phyloP scores from a whole-genome alignment of 108 stramenopile species.

The Chaetoceros tenuissimus region DNA sequence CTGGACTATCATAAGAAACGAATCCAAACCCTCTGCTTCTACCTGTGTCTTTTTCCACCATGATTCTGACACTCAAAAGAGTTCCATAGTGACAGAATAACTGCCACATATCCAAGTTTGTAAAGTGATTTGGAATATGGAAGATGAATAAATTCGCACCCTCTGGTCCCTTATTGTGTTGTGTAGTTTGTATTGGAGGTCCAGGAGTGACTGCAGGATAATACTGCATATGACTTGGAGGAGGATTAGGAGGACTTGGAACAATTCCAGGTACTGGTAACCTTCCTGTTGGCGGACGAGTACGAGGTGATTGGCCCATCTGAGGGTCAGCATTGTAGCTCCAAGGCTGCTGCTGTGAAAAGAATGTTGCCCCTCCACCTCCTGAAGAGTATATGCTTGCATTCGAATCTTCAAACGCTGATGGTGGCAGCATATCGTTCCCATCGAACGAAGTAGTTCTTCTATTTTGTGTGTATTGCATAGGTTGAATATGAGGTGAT shows the following conservation, averaged over 20 bases:
- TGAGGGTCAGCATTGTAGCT: slow-evolving; percentile 17
- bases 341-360: slow-evolving; percentile 41
- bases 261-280: slow-evolving; percentile 14
- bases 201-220: slow-evolving; percentile 53
- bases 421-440: slow-evolving; percentile 23
- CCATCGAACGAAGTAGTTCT: slow-evolving; percentile 48
- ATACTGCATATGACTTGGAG: slow-evolving; percentile 17
- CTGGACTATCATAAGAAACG: slow-evolving; percentile 87
- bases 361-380: slow-evolving; percentile 13
- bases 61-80: slow-evolving; percentile 90
- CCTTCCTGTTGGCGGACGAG: slow-evolving; percentile 3
- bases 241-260: slow-evolving; percentile 10
- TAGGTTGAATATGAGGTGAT: slow-evolving; percentile 15
- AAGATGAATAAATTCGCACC: slow-evolving; percentile 97
- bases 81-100: slow-evolving; percentile 86
- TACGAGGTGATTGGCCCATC: slow-evolving; percentile 6
- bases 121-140: slow-evolving; percentile 96
- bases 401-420: slow-evolving; percentile 12
- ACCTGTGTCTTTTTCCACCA: slow-evolving; percentile 93
- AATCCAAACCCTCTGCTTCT: slow-evolving; percentile 96
- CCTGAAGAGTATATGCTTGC: slow-evolving; percentile 8
- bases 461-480: slow-evolving; percentile 12
- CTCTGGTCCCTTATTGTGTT: slow-evolving; percentile 67
- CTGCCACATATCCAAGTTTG: slow-evolving; percentile 87
- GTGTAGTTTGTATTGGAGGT: slow-evolving; percentile 67